Conservation (phyloP, 345 rosid species). For the Euphorbia lathyris region DNA sequence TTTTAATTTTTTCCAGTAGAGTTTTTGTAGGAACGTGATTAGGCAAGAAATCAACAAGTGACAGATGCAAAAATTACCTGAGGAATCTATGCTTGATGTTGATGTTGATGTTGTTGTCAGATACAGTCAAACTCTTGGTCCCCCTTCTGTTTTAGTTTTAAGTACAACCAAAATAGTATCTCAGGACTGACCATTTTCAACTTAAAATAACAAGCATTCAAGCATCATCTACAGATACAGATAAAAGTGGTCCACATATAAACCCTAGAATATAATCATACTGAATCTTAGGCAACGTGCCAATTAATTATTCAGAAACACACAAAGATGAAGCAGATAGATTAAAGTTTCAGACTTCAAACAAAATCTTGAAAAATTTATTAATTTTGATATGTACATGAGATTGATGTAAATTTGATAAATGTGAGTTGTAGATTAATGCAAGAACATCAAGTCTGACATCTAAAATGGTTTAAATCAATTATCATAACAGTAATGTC, state of each 20-base stretch:
- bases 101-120: too few species aligned
- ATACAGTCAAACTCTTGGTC: slow-evolving; percentile 1
- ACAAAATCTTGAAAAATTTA: too few species aligned
- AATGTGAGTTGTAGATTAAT: not conserved
- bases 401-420: not conserved
- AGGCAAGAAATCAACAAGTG: slow-evolving; percentile 1
- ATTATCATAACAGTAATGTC: slow-evolving; percentile 74
- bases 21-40: slow-evolving; percentile 5
- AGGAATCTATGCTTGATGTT: slow-evolving; percentile 1
- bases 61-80: slow-evolving; percentile 3
- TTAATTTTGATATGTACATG: slow-evolving; percentile 1
- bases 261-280: not conserved
- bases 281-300: not conserved
- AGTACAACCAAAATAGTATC: not conserved
- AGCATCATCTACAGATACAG: not conserved
- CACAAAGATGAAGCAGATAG: not conserved
- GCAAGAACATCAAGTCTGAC: slow-evolving; percentile 18
- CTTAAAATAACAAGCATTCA: not conserved
- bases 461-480: slow-evolving; percentile 51
- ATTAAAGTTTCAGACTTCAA: too few species aligned
- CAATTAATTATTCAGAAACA: not conserved
- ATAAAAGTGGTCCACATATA: not conserved
- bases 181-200: not conserved
- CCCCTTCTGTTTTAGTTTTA: not conserved
- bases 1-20: not conserved